Conservation (phyloP, 257 asterid species). For the Gardenia jasminoides region DNA sequence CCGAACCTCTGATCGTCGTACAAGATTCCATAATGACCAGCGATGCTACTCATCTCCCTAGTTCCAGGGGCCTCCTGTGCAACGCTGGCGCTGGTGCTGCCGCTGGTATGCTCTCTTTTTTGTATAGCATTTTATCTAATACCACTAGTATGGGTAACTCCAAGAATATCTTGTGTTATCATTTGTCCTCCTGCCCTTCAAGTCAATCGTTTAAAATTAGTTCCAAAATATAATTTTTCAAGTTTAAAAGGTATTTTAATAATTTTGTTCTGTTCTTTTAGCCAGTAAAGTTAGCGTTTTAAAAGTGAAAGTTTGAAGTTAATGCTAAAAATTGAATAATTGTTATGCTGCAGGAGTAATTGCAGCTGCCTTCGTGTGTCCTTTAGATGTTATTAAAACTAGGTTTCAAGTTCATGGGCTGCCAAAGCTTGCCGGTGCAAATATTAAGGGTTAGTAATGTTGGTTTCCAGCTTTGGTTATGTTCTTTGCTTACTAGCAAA, state of each 20-base stretch:
- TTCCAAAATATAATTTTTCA: not conserved
- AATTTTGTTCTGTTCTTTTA: not conserved
- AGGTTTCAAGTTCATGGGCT: conserved; percentile 93
- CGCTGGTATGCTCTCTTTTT: conserved; percentile 51
- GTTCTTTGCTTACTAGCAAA: not conserved
- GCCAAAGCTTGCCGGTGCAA: conserved; percentile 59
- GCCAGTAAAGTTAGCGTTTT: not conserved
- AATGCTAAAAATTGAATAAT: conserved; percentile 6
- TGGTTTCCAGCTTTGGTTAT: not conserved
- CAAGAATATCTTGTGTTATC: not conserved
- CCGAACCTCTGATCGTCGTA: conserved; percentile 26
- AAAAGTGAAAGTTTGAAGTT: not conserved
- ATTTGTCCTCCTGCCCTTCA: too few species aligned
- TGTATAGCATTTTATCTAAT: not conserved
- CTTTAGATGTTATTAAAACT: conserved; percentile 97
- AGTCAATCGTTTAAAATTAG: not conserved
- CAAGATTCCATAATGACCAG: conserved; percentile 50
- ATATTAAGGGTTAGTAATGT: conserved; percentile 55
- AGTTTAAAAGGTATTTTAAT: not conserved
- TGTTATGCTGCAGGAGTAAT: conserved; percentile 68
- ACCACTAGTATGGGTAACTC: not conserved
- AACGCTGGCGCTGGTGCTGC: conserved; percentile 98
- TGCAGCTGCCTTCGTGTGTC: conserved; percentile 98
- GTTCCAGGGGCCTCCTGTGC: conserved; percentile 68
- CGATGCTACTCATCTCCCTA: conserved; percentile 63